Conservation (phyloP, 805 yeast genomes). For the Kodamaea sagamina region DNA sequence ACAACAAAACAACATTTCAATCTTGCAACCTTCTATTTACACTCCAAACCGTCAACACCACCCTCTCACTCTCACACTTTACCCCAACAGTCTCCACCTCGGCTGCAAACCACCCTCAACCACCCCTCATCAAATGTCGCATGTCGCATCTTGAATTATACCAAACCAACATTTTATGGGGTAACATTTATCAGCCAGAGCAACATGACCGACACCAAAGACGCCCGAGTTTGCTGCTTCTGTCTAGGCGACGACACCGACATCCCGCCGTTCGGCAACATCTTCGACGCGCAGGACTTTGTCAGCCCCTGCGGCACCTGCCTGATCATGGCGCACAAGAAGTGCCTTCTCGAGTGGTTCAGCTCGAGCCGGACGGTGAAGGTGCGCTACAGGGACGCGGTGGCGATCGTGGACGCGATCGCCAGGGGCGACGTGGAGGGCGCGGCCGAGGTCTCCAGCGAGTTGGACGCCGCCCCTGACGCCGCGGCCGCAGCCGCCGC, state of each 20-base stretch:
- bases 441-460: neutral
- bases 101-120: no score
- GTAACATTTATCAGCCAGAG: neutral
- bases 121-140: no score
- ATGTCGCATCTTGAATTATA: no score
- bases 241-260: slow-evolving; percentile 44
- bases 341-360: slow-evolving; percentile 45
- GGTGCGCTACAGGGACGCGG: slow-evolving; percentile 17
- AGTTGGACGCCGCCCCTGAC: neutral
- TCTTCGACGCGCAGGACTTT: slow-evolving; percentile 37
- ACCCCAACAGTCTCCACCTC: no score
- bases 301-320: slow-evolving; percentile 42
- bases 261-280: slow-evolving; percentile 40
- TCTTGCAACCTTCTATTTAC: no score
- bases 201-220: slow-evolving; percentile 1
- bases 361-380: slow-evolving; percentile 34
- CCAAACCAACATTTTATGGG: slow-evolving; percentile 6
- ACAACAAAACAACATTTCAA: no score
- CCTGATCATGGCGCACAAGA: slow-evolving; percentile 36
- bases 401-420: slow-evolving; percentile 12
- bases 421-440: neutral
- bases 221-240: slow-evolving; percentile 31
- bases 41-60: no score
- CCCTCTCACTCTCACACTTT: no score
- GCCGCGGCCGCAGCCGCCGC: neutral